Evolutionary conservation across 495 filamentous ascomycete species (phyloP).

Genomic region (Aspergillus baeticus): DNA sequence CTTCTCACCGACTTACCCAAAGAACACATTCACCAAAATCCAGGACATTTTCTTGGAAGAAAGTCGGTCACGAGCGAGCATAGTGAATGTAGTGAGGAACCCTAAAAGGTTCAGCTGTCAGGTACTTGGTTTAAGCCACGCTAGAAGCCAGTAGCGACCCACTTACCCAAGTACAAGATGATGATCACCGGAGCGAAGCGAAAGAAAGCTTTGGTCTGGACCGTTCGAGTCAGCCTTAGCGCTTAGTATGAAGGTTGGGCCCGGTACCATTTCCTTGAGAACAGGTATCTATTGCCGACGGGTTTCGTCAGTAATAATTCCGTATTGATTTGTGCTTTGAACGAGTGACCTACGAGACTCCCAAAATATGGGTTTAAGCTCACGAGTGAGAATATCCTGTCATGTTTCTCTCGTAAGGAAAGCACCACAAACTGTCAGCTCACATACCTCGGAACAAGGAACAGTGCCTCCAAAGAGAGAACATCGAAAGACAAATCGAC

Average conservation of each 20-base stretch:
- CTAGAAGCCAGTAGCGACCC: constrained; percentile 6
- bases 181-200: constrained; percentile 88
- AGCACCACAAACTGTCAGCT: neutral
- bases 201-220: constrained; percentile 80
- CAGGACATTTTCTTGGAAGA: constrained; percentile 76
- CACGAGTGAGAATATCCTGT: constrained; percentile 78
- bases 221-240: constrained; percentile 27
- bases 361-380: constrained; percentile 92
- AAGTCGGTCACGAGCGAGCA: constrained; percentile 77
- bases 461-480: constrained; percentile 81
- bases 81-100: constrained; percentile 88
- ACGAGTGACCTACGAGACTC: constrained; percentile 52
- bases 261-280: constrained; percentile 76
- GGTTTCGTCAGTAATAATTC: constrained; percentile 22
- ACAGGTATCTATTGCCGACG: constrained; percentile 63
- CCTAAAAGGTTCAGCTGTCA: constrained; percentile 48
- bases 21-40: constrained; percentile 82
- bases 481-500: constrained; percentile 84
- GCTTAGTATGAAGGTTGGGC: constrained; percentile 5
- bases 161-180: constrained; percentile 70
- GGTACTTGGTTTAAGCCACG: constrained; percentile 1
- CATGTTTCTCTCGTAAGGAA: constrained; percentile 8
- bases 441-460: constrained; percentile 74
- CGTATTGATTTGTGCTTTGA: constrained; percentile 3
- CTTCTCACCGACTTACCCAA: constrained; percentile 54